Conservation (phyloP, 805 yeast species). For the Saccharomyces paradoxus region DNA sequence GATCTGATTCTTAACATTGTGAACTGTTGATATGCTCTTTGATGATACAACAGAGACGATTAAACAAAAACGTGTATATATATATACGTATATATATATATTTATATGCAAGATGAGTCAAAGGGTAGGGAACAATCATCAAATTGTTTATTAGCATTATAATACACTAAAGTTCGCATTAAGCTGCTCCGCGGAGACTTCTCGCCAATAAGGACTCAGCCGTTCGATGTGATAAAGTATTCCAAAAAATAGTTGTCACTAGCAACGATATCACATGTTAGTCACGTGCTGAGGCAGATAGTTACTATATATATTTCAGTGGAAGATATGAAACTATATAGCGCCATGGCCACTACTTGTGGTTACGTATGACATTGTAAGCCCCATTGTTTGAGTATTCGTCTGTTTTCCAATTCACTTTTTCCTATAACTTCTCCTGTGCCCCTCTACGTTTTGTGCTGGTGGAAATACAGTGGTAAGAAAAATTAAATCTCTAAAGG, state of each 20-base stretch:
- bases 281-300: neutral
- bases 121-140: neutral
- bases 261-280: neutral
- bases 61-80: neutral
- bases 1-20: neutral
- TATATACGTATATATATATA: too few species aligned
- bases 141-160: neutral
- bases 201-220: neutral
- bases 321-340: neutral
- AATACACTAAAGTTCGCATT: neutral
- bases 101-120: neutral
- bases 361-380: neutral
- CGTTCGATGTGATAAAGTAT: neutral
- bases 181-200: neutral
- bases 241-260: neutral
- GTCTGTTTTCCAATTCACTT: neutral
- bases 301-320: neutral
- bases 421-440: neutral
- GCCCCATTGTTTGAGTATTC: neutral
- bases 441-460: neutral
- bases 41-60: neutral
- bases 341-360: too few species aligned
- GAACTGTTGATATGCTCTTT: neutral
- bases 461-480: neutral
- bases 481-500: neutral